These are phyloP conservation scores for Jimgerdemannia lactiflua DNA, from an alignment of 192 early-diverging fungal genomes.

Conservation along the genomic window DNA sequence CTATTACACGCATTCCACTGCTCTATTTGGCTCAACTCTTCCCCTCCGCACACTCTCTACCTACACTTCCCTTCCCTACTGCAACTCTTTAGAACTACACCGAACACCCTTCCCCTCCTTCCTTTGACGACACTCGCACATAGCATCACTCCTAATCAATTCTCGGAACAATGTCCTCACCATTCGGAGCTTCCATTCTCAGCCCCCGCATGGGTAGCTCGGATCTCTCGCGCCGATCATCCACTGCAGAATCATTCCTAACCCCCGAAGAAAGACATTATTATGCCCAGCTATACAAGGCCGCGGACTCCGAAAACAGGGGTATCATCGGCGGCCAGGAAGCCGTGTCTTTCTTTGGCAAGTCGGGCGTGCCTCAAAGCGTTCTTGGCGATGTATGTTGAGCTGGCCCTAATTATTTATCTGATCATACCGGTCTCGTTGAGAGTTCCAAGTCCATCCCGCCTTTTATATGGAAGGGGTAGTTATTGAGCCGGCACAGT, in stretches of 20 bases:
- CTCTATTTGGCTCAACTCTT: neutral
- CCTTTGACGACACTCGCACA: neutral
- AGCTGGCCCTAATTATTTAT: too few species aligned
- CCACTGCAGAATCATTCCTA: conserved; percentile 23
- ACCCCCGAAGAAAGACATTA: conserved; percentile 57
- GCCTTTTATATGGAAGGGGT: too few species aligned
- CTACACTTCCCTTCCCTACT: neutral
- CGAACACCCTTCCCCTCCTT: neutral
- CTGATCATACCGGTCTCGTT: too few species aligned
- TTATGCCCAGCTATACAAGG: conserved; percentile 59
- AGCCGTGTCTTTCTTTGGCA: conserved; percentile 73
- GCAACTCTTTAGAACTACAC: neutral
- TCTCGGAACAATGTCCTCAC: neutral
- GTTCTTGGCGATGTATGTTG: conserved; percentile 54
- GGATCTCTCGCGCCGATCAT: neutral
- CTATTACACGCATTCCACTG: too few species aligned
- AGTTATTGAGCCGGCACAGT: too few species aligned
- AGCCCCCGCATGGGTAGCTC: neutral
- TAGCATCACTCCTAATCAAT: neutral
- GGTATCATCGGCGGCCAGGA: conserved; percentile 66
- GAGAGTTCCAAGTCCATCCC: too few species aligned
- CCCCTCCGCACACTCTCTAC: neutral
- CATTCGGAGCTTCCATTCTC: neutral
- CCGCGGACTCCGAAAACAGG: conserved; percentile 56
- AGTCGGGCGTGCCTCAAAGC: conserved; percentile 60